Evolutionary conservation across 2,329 filamentous ascomycete species (phyloP), one percentile per base, ranked within the genome.

Genomic region (Didymella segeticola): DNA sequence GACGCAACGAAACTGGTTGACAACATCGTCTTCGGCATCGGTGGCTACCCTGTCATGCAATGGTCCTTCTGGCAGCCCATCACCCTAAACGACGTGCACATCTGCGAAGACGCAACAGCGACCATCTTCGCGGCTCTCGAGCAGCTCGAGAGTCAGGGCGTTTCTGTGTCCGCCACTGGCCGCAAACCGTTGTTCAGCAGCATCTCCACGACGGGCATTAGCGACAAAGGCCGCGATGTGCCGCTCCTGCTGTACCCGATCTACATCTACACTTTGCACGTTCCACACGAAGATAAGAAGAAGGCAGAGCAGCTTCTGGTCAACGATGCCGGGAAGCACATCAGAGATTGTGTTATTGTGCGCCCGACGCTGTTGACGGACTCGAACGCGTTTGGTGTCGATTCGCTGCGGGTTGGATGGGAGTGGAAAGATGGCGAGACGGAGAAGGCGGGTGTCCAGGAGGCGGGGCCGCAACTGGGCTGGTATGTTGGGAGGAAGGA

Each of bases 11-110:
- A 62, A 7, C 64, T 73, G 1, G 79, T 79, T 22, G 75, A 78
- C 56, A 69, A 73, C 8, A 78, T 84, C 49, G 57, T 82, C 39
- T 76, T 72, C 25, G 82, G 81, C 14, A 74, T 85, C 27, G 82
- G 82, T 50, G 69, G 67, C 20, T 60, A 65, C 14, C 70, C 71
- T 0, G 43, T 48, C 17, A 37, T 75, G 12, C 60, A 71, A 47
- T 53, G 53, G 43, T 59, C 38, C 25, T 39, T 64, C 33, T 51
- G 29, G 6, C 57, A 53, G 5, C 75, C 75, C 2, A 42, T 77
- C n/a, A 63, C 61, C 2, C 46, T 76, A 0, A 53, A 62, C 9
- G 71, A 79, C 38, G 62, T 69, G 3, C 63, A 56, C 1, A 60
- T 79, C 37, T 78, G 76, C 58, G 64, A 68, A 23, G 62, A 63